These are phyloP conservation scores for Niebla homalea DNA, from an alignment of 495 filamentous ascomycete species.

Conservation along the genomic window DNA sequence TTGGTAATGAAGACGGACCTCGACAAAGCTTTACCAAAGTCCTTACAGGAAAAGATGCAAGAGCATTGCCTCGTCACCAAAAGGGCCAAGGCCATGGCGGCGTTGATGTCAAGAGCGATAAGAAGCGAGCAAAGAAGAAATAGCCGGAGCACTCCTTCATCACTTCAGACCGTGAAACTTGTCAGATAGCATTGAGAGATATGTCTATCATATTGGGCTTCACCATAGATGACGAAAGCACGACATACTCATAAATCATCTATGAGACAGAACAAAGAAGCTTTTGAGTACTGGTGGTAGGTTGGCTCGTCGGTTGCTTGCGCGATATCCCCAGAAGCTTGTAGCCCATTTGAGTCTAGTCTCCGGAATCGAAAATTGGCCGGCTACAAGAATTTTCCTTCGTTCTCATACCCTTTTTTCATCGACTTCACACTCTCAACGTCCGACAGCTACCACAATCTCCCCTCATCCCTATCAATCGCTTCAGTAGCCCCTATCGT, in stretches of 20 bases:
- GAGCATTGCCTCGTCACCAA: background rate
- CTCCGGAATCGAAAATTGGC: background rate
- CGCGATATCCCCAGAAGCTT: too few relatives aligned
- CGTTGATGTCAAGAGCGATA: slow-evolving; percentile 37
- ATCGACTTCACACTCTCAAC: slow-evolving; percentile 4
- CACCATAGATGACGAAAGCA: too few relatives aligned
- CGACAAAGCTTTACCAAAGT: slow-evolving; percentile 18
- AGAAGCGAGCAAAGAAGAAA: slow-evolving; percentile 38
- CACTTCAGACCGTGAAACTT: too few relatives aligned
- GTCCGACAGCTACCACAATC: slow-evolving; percentile 13
- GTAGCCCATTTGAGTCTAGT: background rate
- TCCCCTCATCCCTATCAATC: slow-evolving; percentile 12
- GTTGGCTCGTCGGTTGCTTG: too few relatives aligned
- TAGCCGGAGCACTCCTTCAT: slow-evolving; percentile 4
- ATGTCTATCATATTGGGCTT: too few relatives aligned
- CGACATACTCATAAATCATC: too few relatives aligned
- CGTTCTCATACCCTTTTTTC: slow-evolving; percentile 21
- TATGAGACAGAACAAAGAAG: too few relatives aligned
- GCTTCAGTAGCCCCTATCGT: background rate
- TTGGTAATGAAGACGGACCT: slow-evolving; percentile 61
- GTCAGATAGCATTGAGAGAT: too few relatives aligned
- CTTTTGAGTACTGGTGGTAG: slow-evolving; percentile 1
- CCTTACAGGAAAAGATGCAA: slow-evolving; percentile 2
- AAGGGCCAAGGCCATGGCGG: slow-evolving; percentile 10
- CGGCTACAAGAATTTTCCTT: slow-evolving; percentile 16